Evolutionary conservation across 1,284 basidiomycete genomes (phyloP), one percentile per base, ranked within the genome.

Genomic region (Heterobasidion irregulare): DNA sequence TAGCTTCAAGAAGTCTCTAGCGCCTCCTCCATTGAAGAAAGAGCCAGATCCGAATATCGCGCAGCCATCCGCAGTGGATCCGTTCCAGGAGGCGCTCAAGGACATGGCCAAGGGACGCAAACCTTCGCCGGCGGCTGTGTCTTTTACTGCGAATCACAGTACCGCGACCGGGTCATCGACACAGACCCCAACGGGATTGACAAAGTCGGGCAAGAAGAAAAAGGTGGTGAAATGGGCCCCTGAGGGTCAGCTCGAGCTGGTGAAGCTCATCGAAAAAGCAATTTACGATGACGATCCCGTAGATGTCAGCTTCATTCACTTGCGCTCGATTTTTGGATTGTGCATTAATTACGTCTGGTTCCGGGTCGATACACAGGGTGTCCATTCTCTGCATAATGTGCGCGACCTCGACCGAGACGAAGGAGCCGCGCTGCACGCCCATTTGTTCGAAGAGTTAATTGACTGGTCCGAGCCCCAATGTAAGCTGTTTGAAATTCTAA

Each of bases 341-440:
- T 82, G 78, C 73, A 72, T 79, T 80, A 76, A 80, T 79, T 66
- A 71, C 65, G 67, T 66, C 68, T 67, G 62, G 59, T 66, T 64
- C 60, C 66, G 61, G 67, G 66, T 66, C 69, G 65, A 72, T 66
- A 53, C 59, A 65, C 75, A 90, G 89, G 85, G 80, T 70, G 72
- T 73, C 65, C 81, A 86, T 72, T 71, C 73, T 64, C 66, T 76
- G 59, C 84, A 87, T 71, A 85, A 76, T 71, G 70, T 87, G 63
- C 87, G 88, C 67, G 89, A 91, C 71, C 75, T 92, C 73, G 89
- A 92, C 72, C 79, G 86, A 67, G 86, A 81, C 68, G 89, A 92
- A 68, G 89, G 89, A 56, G 88, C 88, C 53, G 87, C 89, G 54
- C 69, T 92, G 64, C 88, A 90, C 67, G 79, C 82, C 58, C 84